Evolutionary conservation across 306 rosid species (phyloP).

Genomic region (Lablab purpureus): DNA sequence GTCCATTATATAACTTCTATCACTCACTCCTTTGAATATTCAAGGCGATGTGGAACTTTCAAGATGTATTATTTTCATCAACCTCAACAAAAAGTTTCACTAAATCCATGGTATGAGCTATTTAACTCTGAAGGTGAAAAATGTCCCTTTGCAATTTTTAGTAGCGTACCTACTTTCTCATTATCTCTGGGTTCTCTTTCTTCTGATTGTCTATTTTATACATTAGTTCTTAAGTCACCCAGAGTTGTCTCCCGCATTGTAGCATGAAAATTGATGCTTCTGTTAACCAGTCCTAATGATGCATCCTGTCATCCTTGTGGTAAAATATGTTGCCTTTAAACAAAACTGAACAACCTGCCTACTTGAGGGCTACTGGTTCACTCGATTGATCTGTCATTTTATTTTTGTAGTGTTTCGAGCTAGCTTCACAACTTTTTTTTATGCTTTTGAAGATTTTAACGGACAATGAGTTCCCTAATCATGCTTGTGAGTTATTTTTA

Average conservation of each 20-base stretch:
- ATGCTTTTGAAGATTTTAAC: background rate
- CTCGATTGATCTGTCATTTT: background rate
- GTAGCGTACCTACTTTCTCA: background rate
- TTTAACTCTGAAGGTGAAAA: background rate
- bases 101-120: background rate
- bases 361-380: constrained; percentile 8
- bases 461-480: constrained; percentile 1
- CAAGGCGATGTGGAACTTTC: no score
- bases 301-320: constrained; percentile 2
- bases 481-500: background rate
- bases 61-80: no score
- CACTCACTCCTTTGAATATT: no score
- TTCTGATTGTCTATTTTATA: background rate
- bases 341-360: background rate
- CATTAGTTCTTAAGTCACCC: constrained; percentile 1
- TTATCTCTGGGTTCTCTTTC: background rate
- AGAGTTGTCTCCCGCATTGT: background rate
- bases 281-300: background rate
- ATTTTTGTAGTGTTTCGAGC: background rate
- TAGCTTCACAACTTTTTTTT: background rate
- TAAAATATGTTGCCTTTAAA: background rate
- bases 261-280: constrained; percentile 7
- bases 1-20: no score
- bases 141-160: background rate
- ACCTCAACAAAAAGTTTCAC: no score